Evolutionary conservation across 805 yeast genomes (phyloP).

Genomic region (Lachancea lanzarotensis): DNA sequence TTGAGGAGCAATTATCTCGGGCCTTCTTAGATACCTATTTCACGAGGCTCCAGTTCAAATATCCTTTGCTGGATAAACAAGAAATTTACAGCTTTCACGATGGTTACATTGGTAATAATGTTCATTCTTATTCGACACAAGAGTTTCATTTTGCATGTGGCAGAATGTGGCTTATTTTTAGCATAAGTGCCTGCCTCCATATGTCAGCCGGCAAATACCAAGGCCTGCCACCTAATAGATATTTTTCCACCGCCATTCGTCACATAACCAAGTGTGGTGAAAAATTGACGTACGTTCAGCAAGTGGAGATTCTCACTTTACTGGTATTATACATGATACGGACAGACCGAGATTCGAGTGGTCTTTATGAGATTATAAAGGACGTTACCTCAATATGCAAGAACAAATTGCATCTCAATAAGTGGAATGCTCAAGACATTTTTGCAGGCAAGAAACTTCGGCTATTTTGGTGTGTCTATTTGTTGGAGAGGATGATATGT

Average conservation of each 20-base stretch:
- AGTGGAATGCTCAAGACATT: conserved; percentile 21
- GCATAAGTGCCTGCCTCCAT: conserved; percentile 46
- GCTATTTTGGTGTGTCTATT: conserved; percentile 58
- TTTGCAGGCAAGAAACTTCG: conserved; percentile 40
- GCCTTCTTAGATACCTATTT: conserved; percentile 51
- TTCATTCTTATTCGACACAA: conserved; percentile 30
- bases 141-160: conserved; percentile 48
- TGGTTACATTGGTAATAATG: conserved; percentile 39
- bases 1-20: conserved; percentile 44
- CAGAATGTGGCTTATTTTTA: conserved; percentile 49
- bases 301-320: conserved; percentile 47
- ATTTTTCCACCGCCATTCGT: conserved; percentile 54
- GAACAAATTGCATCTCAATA: conserved; percentile 24
- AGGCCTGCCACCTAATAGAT: conserved; percentile 49
- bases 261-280: conserved; percentile 43
- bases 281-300: conserved; percentile 37
- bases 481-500: conserved; percentile 55
- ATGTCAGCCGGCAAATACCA: conserved; percentile 50
- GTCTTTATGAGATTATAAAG: conserved; percentile 45
- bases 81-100: conserved; percentile 47
- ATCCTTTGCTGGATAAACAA: conserved; percentile 48
- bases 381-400: conserved; percentile 46
- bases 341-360: conserved; percentile 54
- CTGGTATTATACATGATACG: conserved; percentile 51
- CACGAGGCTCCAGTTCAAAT: conserved; percentile 48